Conservation (phyloP, 2,329 filamentous ascomycete species). For the Nemania diffusa region DNA sequence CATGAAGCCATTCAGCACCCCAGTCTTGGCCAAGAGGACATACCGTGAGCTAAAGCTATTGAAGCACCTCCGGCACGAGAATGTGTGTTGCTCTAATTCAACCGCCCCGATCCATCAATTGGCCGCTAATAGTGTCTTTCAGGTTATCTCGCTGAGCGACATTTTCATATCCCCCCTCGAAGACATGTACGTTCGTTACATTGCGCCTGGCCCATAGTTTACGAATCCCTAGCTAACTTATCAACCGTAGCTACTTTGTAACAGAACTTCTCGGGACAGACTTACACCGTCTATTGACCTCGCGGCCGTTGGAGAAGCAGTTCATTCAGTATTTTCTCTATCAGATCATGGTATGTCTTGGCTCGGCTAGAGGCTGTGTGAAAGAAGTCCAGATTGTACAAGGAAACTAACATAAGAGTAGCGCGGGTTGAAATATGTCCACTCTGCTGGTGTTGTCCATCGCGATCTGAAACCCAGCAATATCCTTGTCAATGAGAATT, state of each 20-base stretch:
- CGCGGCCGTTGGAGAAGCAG: conserved; percentile 95
- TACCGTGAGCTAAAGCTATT: conserved; percentile 97
- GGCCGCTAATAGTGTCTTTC: conserved; percentile 35
- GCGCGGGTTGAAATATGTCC: conserved; percentile 98
- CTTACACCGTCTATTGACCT: conserved; percentile 93
- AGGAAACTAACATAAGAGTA: conserved; percentile 52
- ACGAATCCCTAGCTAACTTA: conserved; percentile 37
- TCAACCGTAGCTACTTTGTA: conserved; percentile 82
- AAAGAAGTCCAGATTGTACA: not conserved
- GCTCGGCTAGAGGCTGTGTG: not conserved
- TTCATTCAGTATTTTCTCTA: conserved; percentile 99
- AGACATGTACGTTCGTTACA: conserved; percentile 80
- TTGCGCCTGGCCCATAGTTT: conserved; percentile 12
- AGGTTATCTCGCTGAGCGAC: conserved; percentile 98
- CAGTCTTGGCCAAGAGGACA: conserved; percentile 95
- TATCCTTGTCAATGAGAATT: conserved; percentile 99
- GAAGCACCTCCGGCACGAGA: conserved; percentile 97
- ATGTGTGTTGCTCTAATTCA: conserved; percentile 67
- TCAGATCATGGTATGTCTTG: conserved; percentile 85
- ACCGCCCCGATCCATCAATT: conserved; percentile 3
- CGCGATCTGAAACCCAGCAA: conserved; percentile 98
- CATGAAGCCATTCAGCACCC: conserved; percentile 99
- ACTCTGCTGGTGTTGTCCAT: conserved; percentile 97
- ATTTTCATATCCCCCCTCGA: conserved; percentile 99
- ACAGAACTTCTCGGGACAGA: conserved; percentile 98